Evolutionary conservation across 2,329 filamentous ascomycete species (phyloP).

Genomic region (Arthroderma sp.): DNA sequence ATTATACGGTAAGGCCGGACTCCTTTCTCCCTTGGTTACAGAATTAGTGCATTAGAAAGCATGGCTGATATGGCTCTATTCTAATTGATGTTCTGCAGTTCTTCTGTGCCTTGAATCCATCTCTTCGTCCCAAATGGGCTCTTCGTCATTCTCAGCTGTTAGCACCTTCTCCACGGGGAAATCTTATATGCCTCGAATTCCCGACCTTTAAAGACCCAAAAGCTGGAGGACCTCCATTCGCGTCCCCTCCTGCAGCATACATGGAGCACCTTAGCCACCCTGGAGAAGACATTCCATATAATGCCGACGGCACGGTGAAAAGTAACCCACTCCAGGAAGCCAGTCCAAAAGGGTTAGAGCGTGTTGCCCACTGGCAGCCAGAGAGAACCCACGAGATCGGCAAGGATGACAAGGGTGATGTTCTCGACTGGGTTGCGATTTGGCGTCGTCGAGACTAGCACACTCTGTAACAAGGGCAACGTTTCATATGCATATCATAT

Average conservation of each 20-base stretch:
- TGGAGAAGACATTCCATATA: conserved; percentile 53
- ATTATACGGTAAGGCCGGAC: conserved; percentile 41
- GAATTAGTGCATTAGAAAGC: background rate
- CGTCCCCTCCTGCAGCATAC: conserved; percentile 56
- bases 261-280: conserved; percentile 57
- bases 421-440: conserved; percentile 31
- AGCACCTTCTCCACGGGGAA: conserved; percentile 32
- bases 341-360: conserved; percentile 26
- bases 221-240: conserved; percentile 59
- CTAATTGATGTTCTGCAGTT: conserved; percentile 31
- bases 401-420: conserved; percentile 29
- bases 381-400: conserved; percentile 44
- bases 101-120: conserved; percentile 45
- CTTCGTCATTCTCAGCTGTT: conserved; percentile 42
- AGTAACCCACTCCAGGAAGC: conserved; percentile 34
- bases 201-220: conserved; percentile 57
- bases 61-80: background rate
- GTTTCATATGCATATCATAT: background rate
- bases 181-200: conserved; percentile 59
- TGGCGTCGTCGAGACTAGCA: conserved; percentile 26
- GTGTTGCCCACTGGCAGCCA: conserved; percentile 44
- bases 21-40: no score
- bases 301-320: conserved; percentile 38
- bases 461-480: background rate
- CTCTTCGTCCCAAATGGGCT: conserved; percentile 46